Base-by-base conservation (phyloP, 352 stramenopile species). In the Pythium myriotylum region DNA sequence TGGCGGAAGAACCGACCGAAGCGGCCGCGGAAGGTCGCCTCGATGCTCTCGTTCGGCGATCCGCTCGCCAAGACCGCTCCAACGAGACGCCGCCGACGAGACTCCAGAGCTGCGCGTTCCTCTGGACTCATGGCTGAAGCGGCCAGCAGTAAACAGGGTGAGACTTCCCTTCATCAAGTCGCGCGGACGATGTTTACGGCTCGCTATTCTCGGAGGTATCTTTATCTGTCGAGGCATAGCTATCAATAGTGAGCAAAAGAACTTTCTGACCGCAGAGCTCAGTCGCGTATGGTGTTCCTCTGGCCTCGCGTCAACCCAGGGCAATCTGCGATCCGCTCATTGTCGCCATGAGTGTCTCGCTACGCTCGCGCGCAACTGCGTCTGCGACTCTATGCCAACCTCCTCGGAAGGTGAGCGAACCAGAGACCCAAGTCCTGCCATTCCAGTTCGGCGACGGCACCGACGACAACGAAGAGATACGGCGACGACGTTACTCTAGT, bases 351-450 rank as follows among this genome's bases (percentile, higher is more conserved):
- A 61, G 54, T 17, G 33, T 23, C 13, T 29, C 24, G 12, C 42
- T 47, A 10, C 54, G 54, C 3, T 37, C 54, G 7, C 54, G 54
- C 1, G 42, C 20, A 19, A 8, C 40, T 19, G 19, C 41, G 20
- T n/a, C 53, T 14, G 6, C 46, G 4, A 22, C 27, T n/a, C 26
- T 26, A 24, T 35, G 45, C 3, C 54, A 41, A 41, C 13, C 24
- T 26, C 33, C 46, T n/a, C 46, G 35, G 10, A 59, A 62, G n/a
- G 8, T 12, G 16, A 40, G 54, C 20, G 32, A 57, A 39, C 17
- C 33, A 23, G 52, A 82, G 47, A 88, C 86, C 63, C 79, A 91
- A 40, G 81, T 91, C 23, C 60, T 84, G 8, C 79, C 77, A 6
- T 91, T 89, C 54, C 57, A 72, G 2, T 26, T 86, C 22, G 79